phyloP scores from a whole-genome alignment of 2,329 filamentous ascomycete species.

The Clarireedia monteithiana region DNA sequence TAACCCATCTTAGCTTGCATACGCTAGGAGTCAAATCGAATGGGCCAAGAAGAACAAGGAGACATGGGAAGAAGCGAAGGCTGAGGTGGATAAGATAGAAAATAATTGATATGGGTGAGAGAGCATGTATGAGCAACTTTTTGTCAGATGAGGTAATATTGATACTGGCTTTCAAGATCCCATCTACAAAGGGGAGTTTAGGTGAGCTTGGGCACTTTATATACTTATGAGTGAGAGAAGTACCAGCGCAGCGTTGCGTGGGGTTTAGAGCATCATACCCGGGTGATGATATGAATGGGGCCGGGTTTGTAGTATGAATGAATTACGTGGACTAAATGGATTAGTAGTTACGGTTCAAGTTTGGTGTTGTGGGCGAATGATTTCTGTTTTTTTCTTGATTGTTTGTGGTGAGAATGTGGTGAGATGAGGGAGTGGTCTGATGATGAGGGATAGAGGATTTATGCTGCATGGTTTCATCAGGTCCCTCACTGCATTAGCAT shows the following conservation, averaged over 20 bases:
- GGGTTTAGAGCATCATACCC: too few species aligned
- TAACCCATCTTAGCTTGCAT: constrained; percentile 48
- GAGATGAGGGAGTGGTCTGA: neutral
- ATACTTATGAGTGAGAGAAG: too few species aligned
- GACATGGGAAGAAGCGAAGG: constrained; percentile 65
- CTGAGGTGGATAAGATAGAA: constrained; percentile 62
- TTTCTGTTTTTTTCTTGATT: too few species aligned
- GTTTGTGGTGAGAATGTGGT: neutral
- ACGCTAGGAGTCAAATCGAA: constrained; percentile 64
- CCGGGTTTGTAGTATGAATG: too few species aligned
- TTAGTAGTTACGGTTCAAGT: too few species aligned
- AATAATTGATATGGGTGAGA: constrained; percentile 25
- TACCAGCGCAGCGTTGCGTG: too few species aligned
- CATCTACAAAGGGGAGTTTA: too few species aligned
- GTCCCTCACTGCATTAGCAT: too few species aligned
- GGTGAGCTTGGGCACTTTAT: too few species aligned
- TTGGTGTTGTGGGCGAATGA: too few species aligned
- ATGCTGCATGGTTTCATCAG: neutral
- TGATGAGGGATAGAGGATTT: neutral
- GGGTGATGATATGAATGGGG: too few species aligned
- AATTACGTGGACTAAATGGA: too few species aligned
- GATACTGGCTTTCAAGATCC: constrained; percentile 1
- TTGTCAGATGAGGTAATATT: constrained; percentile 14
- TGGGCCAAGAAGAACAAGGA: constrained; percentile 68
- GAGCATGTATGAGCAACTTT: constrained; percentile 7